Evolutionary conservation across 768 basidiomycete genomes (phyloP).

Genomic region (Amylocystis lapponica): DNA sequence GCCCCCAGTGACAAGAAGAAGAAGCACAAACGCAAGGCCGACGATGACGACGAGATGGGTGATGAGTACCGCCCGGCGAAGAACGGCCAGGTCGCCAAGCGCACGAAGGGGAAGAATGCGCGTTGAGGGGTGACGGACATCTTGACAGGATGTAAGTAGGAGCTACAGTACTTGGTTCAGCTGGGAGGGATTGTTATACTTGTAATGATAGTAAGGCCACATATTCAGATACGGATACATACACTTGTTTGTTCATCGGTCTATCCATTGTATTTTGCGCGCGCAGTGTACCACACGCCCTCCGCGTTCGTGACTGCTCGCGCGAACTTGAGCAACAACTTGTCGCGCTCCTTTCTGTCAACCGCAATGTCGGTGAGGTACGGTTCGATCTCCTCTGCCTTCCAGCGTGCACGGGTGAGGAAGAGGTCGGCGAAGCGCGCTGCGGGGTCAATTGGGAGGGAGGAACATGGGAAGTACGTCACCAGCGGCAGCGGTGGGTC

Average conservation of each 20-base stretch:
- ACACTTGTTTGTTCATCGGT: too few species aligned
- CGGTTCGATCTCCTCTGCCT: conserved; percentile 69
- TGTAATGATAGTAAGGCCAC: background rate
- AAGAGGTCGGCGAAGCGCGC: conserved; percentile 88
- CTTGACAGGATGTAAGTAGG: too few species aligned
- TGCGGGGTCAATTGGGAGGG: conserved; percentile 71
- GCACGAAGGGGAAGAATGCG: background rate
- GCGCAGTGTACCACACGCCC: conserved; percentile 70
- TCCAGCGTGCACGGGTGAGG: conserved; percentile 72
- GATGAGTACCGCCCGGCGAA: background rate
- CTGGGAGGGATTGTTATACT: background rate
- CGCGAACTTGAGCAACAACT: conserved; percentile 80
- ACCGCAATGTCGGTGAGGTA: conserved; percentile 81
- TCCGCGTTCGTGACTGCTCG: conserved; percentile 65
- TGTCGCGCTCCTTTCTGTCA: conserved; percentile 85
- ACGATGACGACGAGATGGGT: conserved; percentile 28
- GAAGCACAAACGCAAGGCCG: conserved; percentile 27
- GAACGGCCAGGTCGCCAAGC: background rate
- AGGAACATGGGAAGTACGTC: conserved; percentile 70
- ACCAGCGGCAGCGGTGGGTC: conserved; percentile 33
- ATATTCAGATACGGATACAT: background rate
- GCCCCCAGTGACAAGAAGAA: conserved; percentile 8
- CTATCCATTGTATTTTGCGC: conserved; percentile 55
- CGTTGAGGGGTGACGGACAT: too few species aligned
- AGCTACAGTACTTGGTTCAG: too few species aligned